Evolutionary conservation across 1,284 basidiomycete genomes (phyloP), one percentile per base, ranked within the genome.

Genomic region (Leccinum laetum): DNA sequence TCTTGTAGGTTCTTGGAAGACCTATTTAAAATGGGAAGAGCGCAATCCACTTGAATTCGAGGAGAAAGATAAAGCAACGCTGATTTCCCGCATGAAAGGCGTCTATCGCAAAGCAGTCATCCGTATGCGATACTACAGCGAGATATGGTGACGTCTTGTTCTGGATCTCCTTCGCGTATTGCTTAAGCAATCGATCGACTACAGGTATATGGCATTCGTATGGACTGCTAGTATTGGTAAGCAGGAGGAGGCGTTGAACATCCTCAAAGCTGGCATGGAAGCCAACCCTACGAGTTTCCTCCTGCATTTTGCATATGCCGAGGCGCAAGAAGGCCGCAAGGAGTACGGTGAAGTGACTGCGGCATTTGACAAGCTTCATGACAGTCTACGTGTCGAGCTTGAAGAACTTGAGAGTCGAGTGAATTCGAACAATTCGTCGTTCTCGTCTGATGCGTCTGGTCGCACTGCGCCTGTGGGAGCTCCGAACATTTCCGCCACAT

Each of bases 21-120:
- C 86, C 3, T 99, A 98, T 76, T 80, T 99, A 61, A 94, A 94
- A 72, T 99, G 95, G 94, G 98, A 99, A 79, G 95, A 98, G 76
- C 85, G 86, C 69, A 99, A 99, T 73, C 98, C 96, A 1, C 82
- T 98, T 52, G 93, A 95, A 75, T 87, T 98, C 62, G 95, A 97
- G 68, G 96, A 98, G 63, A 86, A 87, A 69, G 96, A 99, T 69
- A 83, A 85, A 61, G 77, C 81, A 2, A 83, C 84, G 5, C 77
- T 97, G 41, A 83, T 90, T 60, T 83, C 83, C 18, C 87, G 97
- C 37, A 84, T 98, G 7, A 87, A 90, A 68, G 89, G 90, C 58
- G 94, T 95, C 2, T 95, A 98, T 77, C 85, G 90, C 67, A 96
- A 97, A 79, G 94, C 94, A 1, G 82, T 94, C 68, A 89, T 95